These are phyloP conservation scores for Magnusiomyces ingens DNA, from an alignment of 1,139 yeast species.

Conservation along the genomic window DNA sequence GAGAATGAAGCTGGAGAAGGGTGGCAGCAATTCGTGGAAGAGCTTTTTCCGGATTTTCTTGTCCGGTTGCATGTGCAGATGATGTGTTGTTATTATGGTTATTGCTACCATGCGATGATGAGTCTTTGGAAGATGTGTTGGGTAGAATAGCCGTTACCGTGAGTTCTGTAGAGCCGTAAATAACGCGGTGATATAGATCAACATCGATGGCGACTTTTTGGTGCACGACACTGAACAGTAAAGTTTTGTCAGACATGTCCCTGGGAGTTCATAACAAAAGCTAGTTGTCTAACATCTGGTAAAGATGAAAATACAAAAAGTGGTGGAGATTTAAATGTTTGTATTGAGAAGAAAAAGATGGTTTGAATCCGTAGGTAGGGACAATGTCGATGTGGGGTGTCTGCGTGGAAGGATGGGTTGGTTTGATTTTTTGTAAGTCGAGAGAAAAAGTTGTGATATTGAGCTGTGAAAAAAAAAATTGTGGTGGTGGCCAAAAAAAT, in stretches of 20 bases:
- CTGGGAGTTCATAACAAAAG: neutral
- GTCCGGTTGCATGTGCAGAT: too few relatives aligned
- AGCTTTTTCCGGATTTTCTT: conserved; percentile 37
- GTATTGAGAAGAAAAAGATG: neutral
- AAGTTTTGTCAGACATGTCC: conserved; percentile 8
- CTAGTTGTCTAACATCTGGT: neutral
- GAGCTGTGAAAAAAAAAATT: too few relatives aligned
- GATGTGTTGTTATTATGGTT: neutral
- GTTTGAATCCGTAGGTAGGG: neutral
- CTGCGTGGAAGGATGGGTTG: too few relatives aligned
- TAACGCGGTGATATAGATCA: conserved; percentile 46
- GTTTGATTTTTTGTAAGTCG: too few relatives aligned
- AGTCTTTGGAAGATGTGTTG: conserved; percentile 1
- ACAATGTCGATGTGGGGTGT: too few relatives aligned
- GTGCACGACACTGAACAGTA: conserved; percentile 48
- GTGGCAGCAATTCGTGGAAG: conserved; percentile 36
- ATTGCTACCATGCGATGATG: too few relatives aligned
- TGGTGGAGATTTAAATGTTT: neutral
- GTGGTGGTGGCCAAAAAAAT: too few relatives aligned
- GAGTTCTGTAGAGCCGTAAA: conserved; percentile 76
- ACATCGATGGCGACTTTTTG: conserved; percentile 65
- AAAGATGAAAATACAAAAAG: neutral
- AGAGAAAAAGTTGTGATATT: too few relatives aligned
- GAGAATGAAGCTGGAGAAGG: conserved; percentile 52
- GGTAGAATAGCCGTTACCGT: conserved; percentile 38